Conservation (phyloP, 1,284 basidiomycete genomes). For the Ustilago curta region DNA sequence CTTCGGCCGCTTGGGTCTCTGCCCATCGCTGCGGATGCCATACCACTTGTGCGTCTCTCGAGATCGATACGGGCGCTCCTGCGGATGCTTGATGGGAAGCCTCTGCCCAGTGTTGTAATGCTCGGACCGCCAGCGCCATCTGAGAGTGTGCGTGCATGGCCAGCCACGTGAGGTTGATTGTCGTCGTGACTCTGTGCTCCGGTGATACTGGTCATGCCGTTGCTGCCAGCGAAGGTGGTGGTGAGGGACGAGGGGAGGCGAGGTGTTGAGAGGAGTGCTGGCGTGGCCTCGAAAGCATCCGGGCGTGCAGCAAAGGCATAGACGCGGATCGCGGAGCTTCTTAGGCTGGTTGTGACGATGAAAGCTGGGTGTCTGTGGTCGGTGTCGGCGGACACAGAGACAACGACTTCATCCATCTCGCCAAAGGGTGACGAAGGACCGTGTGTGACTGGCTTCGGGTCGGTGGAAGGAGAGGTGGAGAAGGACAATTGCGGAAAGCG, state of each 20-base stretch:
- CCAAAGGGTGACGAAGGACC: conserved; percentile 46
- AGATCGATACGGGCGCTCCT: conserved; percentile 38
- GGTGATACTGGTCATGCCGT: background rate
- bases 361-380: conserved; percentile 12
- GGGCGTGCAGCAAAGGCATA: conserved; percentile 45
- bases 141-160: conserved; percentile 5
- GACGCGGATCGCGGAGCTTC: conserved; percentile 40
- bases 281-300: conserved; percentile 33
- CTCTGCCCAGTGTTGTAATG: conserved; percentile 28
- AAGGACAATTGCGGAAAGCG: conserved; percentile 41
- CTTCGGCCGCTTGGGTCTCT: conserved; percentile 49
- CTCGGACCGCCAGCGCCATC: conserved; percentile 18
- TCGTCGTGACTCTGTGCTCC: conserved; percentile 12
- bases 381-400: conserved; percentile 32
- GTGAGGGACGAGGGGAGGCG: conserved; percentile 22
- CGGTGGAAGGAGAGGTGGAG: conserved; percentile 1
- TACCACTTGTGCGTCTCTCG: conserved; percentile 38
- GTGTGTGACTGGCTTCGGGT: conserved; percentile 38
- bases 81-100: conserved; percentile 31
- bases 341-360: conserved; percentile 42
- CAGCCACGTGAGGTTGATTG: conserved; percentile 1
- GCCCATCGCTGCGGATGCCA: conserved; percentile 34
- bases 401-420: conserved; percentile 48
- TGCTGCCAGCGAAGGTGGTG: conserved; percentile 1
- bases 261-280: conserved; percentile 30